Evolutionary conservation across 2,329 filamentous ascomycete species (phyloP), one percentile per base, ranked within the genome.

Genomic region (Bimuria novae-zelandiae): DNA sequence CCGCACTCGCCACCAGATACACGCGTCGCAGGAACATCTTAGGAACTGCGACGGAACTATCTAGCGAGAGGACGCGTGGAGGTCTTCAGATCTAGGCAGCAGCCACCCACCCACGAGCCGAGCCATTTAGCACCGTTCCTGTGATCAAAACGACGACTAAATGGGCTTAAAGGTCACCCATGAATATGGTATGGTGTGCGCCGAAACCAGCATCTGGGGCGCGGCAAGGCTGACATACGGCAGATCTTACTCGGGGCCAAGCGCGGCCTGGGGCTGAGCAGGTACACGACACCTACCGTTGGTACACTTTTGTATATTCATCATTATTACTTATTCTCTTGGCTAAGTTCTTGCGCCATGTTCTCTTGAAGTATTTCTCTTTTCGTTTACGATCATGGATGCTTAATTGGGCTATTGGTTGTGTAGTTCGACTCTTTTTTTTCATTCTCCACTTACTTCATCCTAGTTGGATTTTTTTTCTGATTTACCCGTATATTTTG

Each of bases 241-340:
- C 43, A 46, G 30, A 36, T 46, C 30, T 22, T 35, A 46, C 43
- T 46, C 43, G 43, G 43, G 43, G 43, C 19, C 43, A 25, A 21
- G 12, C 29, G 43, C 30, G 30, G 43, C 30, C 29, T 46, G 43
- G 7, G 43, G 43, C 43, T 23, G 43, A 46, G 43, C 30, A 35
- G 14, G 14, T 12, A 16, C 7, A 25, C 21, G n/a, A 46, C 29
- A 16, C 27, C 27, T 6, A 16, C 8, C 4, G 4, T 17, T 17
- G 22, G 33, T 12, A 22, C 41, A 44, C 7, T 8, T 41, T 4
- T 16, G 14, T 16, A 33, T n/a, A 12, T 33, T 33, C 4, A 11
- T 12, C 30, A 12, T 33, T 33, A 16, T 36, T n/a, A 6, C 8
- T n/a, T 4, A 36, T 36, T 17, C 12, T 17, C 4, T 16, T 36